These are phyloP conservation scores for Elymus sibiricus DNA, from an alignment of 176 grass and related monocot species.

Conservation along the genomic window DNA sequence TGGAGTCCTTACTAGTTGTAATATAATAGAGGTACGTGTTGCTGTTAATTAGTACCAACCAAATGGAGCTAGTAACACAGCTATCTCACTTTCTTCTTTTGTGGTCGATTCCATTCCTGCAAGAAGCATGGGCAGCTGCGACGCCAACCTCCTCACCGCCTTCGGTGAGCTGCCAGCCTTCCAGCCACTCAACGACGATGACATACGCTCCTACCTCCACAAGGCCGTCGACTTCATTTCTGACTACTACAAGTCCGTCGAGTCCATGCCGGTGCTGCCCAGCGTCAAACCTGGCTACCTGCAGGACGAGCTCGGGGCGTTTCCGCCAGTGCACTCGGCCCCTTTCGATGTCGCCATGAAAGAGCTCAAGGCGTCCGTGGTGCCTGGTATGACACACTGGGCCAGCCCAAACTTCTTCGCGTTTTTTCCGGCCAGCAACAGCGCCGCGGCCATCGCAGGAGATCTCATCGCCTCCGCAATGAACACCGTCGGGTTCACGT, in stretches of 20 bases:
- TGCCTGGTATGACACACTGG: not conserved
- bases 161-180: not conserved
- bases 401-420: conserved; percentile 12
- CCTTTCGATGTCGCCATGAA: conserved; percentile 6
- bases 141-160: not conserved
- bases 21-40: too few relatives aligned
- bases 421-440: not conserved
- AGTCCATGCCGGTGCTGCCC: conserved; percentile 5
- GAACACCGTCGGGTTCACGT: conserved; percentile 14
- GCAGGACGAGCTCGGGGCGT: not conserved
- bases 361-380: not conserved
- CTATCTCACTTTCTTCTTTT: too few relatives aligned
- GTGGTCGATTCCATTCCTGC: too few relatives aligned
- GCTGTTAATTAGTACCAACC: too few relatives aligned
- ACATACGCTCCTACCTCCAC: not conserved
- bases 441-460: not conserved
- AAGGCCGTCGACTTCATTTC: not conserved
- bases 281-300: not conserved
- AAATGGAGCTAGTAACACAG: too few relatives aligned
- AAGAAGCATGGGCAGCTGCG: not conserved
- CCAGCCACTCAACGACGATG: not conserved
- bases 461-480: not conserved
- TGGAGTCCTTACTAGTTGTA: too few relatives aligned
- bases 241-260: not conserved
- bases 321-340: not conserved